phyloP scores from a whole-genome alignment of 345 rosid species.

The Corymbia maculata region DNA sequence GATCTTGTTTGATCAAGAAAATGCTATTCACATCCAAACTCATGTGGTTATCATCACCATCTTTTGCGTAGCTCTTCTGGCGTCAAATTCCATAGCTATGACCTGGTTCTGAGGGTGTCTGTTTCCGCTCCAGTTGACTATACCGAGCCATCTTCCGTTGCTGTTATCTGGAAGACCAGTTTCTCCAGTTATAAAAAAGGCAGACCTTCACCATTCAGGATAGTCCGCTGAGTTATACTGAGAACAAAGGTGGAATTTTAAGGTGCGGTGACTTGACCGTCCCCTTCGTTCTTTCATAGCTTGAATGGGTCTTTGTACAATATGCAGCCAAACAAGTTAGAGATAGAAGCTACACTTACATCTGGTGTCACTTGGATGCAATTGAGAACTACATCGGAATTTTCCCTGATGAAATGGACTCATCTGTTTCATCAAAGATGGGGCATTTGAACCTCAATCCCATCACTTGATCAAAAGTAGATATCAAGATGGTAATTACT shows the following conservation, averaged over 20 bases:
- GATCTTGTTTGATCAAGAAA: constrained; percentile 23
- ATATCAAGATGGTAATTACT: background rate
- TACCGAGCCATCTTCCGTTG: constrained; percentile 52
- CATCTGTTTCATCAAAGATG: background rate
- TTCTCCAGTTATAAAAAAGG: constrained; percentile 39
- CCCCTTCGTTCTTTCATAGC: constrained; percentile 13
- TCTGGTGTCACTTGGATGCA: constrained; percentile 74
- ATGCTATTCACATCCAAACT: constrained; percentile 46
- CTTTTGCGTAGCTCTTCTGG: constrained; percentile 32
- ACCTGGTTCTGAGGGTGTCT: constrained; percentile 9
- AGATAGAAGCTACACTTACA: background rate
- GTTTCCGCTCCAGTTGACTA: constrained; percentile 28
- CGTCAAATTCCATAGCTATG: constrained; percentile 71
- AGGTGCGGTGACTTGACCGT: constrained; percentile 4
- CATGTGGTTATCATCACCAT: constrained; percentile 56
- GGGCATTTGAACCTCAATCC: constrained; percentile 24
- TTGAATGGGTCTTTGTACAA: constrained; percentile 22
- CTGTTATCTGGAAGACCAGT: constrained; percentile 20
- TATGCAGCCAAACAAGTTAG: constrained; percentile 28
- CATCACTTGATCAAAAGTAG: background rate
- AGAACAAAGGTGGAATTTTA: constrained; percentile 59
- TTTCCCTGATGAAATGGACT: background rate
- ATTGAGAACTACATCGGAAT: background rate
- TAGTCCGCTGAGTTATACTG: constrained; percentile 19
- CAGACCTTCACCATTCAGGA: constrained; percentile 64